These are phyloP conservation scores for Candida tammaniensis DNA, from an alignment of 805 yeast species.

Conservation along the genomic window DNA sequence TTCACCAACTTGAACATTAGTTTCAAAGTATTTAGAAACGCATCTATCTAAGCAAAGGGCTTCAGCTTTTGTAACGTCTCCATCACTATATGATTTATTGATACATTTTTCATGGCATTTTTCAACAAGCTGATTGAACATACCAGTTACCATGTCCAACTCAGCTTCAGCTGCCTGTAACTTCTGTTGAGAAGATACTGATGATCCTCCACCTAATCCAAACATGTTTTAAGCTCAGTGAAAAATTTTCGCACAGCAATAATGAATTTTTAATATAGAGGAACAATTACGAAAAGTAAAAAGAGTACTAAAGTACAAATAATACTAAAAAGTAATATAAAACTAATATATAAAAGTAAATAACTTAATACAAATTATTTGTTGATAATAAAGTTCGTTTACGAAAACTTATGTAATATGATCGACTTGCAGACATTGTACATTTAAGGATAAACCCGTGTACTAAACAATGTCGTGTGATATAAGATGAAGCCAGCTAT, in stretches of 20 bases:
- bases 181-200: slow-evolving; percentile 70
- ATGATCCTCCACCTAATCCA: slow-evolving; percentile 79
- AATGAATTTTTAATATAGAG: background rate
- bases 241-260: slow-evolving; percentile 5
- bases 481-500: no score
- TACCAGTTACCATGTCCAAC: slow-evolving; percentile 94
- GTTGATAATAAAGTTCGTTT: no score
- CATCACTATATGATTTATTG: slow-evolving; percentile 59
- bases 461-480: no score
- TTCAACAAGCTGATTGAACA: slow-evolving; percentile 91
- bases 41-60: slow-evolving; percentile 91
- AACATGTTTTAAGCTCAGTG: slow-evolving; percentile 45
- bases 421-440: no score
- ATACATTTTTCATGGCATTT: slow-evolving; percentile 90
- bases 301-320: no score
- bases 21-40: slow-evolving; percentile 91
- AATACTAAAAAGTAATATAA: no score
- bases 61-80: slow-evolving; percentile 76
- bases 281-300: no score
- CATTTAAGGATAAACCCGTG: no score
- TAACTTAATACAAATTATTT: no score
- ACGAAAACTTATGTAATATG: no score
- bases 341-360: no score
- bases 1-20: slow-evolving; percentile 93
- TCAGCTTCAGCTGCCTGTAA: slow-evolving; percentile 93